Base-by-base conservation (phyloP, 2,329 filamentous ascomycete species). In the Lojkania enalia region DNA sequence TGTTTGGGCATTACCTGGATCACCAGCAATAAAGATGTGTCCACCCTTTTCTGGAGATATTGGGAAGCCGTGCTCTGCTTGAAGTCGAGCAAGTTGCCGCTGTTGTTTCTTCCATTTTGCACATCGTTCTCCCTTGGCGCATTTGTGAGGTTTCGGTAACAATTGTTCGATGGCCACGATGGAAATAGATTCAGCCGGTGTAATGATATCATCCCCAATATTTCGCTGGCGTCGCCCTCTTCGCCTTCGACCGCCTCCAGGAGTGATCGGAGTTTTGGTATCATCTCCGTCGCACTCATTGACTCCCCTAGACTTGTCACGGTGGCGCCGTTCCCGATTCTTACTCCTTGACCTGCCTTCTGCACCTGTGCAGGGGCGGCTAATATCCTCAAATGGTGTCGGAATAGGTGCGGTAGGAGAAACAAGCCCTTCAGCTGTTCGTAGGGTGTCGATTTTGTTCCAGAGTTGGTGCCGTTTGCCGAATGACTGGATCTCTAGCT, bases 161-260 rank as follows among this genome's bases (percentile, higher is more conserved):
- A 94, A 75, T 69, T 95, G 89, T 71, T 96, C 90, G 52, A 95
- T 95, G 20, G 87, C 90, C 23, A 96, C 90, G 57, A 95, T 95
- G 0, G 90, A 95, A 3, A 94, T 85, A 1, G 89, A 92, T 67
- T 95, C 88, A 46, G 85, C 80, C 2, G 89, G 89, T 1, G 85
- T 85, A 64, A 94, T 86, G 35, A 82, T 72, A 57, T 91, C 86
- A 51, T 84, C 81, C 11, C 54, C 67, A 30, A 61, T 35, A 31
- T 62, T 60, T n/a, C 63, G 60, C 25, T 67, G 61, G 42, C 71
- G 73, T 15, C 73, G 67, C 14, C 68, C 70, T 39, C 71, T 61
- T 45, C 72, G 57, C 46, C 67, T 68, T 40, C 64, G 69, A 14
- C 60, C 60, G 33, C 60, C 60, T 15, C 59, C 55, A 20, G 63